Percentiles rank a stretch among this genome's conserved stretches.
These are phyloP conservation scores for Mortierella alpina DNA, from an alignment of 192 early-diverging fungal species.

Conservation along the genomic window DNA sequence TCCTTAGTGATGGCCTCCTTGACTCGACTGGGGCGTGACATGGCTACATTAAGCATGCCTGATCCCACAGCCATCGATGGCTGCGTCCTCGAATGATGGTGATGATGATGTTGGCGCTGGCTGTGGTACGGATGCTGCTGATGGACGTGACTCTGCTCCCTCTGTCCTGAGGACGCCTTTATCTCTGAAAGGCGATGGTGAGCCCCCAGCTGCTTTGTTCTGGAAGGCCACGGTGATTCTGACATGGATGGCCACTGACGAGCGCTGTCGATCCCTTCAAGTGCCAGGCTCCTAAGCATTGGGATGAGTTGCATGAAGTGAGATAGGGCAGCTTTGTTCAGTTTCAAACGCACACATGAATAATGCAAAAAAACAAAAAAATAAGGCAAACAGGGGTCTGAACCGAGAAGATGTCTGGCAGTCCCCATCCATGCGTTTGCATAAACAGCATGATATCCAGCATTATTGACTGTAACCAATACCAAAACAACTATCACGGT, in stretches of 20 bases:
- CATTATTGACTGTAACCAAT: too few species aligned
- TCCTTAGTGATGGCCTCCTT: slow-evolving; percentile 47
- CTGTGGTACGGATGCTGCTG: background rate
- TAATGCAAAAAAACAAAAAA: background rate
- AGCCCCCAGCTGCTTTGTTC: background rate
- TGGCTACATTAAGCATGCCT: background rate
- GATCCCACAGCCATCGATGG: background rate
- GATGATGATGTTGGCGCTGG: slow-evolving; percentile 1
- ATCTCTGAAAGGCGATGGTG: background rate
- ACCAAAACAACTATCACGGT: too few species aligned
- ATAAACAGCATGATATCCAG: too few species aligned
- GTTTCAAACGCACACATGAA: background rate
- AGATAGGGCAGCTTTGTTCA: background rate
- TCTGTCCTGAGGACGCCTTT: background rate
- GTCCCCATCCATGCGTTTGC: too few species aligned
- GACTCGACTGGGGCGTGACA: slow-evolving; percentile 23
- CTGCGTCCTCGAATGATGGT: background rate
- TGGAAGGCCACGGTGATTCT: background rate
- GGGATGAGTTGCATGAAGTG: background rate
- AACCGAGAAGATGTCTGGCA: too few species aligned
- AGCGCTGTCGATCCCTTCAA: slow-evolving; percentile 37
- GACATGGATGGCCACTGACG: slow-evolving; percentile 45
- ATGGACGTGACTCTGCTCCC: background rate
- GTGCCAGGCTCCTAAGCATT: slow-evolving; percentile 33
- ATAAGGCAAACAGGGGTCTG: background rate